Percentiles rank a stretch among this genome's conserved stretches.
phyloP scores from a whole-genome alignment of 1,284 basidiomycete genomes.

The Puccinia novopanici region DNA sequence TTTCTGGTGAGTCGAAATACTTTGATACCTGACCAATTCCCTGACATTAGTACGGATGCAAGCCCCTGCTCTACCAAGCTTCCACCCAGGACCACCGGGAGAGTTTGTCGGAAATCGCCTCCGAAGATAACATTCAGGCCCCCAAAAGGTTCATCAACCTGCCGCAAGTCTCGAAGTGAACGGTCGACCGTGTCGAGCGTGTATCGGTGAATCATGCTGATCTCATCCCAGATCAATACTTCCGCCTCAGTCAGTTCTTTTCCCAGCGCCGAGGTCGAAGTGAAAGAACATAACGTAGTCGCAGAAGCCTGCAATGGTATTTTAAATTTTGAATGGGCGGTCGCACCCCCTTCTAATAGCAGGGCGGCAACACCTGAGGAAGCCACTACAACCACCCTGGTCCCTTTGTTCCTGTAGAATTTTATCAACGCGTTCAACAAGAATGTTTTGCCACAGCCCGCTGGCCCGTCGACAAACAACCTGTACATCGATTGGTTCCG shows the following conservation, averaged over 20 bases:
- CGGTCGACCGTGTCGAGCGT: background rate
- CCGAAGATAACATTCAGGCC: background rate
- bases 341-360: background rate
- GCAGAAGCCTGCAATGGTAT: background rate
- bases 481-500: no score
- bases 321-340: background rate
- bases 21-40: background rate
- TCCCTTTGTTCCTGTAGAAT: background rate
- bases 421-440: background rate
- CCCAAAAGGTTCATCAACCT: background rate
- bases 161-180: background rate
- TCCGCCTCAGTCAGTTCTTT: background rate
- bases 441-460: slow-evolving; percentile 24
- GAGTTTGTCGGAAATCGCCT: slow-evolving; percentile 13
- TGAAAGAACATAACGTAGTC: background rate
- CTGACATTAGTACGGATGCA: background rate
- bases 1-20: no score
- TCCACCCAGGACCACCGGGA: background rate
- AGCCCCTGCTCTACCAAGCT: background rate
- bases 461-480: no score
- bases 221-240: slow-evolving; percentile 30
- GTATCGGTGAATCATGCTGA: background rate
- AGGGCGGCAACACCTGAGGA: slow-evolving; percentile 13
- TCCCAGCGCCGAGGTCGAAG: background rate
- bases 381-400: background rate